Evolutionary conservation across 441 rosid genomes (phyloP).

Genomic region (Hura crepitans): DNA sequence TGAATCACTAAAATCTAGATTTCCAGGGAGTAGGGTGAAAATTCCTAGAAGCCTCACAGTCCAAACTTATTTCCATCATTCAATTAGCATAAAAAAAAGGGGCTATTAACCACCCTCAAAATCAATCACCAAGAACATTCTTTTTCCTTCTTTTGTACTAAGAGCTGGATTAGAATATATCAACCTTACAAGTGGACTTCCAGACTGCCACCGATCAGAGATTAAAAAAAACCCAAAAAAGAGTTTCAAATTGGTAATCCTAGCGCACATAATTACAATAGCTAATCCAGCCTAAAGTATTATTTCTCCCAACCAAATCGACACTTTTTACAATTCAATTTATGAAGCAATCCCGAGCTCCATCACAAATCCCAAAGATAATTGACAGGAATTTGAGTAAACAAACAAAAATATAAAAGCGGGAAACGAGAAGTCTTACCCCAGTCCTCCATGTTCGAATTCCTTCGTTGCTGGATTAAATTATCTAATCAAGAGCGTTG

Average conservation of each 20-base stretch:
- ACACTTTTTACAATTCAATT: background rate
- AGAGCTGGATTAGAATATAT: background rate
- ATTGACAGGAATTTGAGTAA: background rate
- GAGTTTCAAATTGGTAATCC: background rate
- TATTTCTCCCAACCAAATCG: background rate
- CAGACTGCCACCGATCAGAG: background rate
- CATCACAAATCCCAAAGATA: background rate
- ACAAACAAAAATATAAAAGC: background rate
- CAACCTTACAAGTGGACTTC: background rate
- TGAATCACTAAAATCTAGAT: no score
- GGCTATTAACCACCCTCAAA: no score
- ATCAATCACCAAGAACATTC: no score
- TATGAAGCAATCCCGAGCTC: background rate
- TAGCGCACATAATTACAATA: background rate
- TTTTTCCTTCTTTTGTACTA: no score
- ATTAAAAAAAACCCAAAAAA: no score
- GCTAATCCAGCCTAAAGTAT: background rate
- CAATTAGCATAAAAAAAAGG: no score
- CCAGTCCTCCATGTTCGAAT: conserved; percentile 1
- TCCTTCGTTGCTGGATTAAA: background rate
- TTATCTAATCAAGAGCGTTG: background rate
- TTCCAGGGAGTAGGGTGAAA: no score
- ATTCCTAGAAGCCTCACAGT: no score
- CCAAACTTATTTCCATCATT: no score
- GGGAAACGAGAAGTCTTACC: background rate